These are phyloP conservation scores for Fusarium piperis DNA, from an alignment of 2,329 filamentous ascomycete genomes.

Conservation along the genomic window DNA sequence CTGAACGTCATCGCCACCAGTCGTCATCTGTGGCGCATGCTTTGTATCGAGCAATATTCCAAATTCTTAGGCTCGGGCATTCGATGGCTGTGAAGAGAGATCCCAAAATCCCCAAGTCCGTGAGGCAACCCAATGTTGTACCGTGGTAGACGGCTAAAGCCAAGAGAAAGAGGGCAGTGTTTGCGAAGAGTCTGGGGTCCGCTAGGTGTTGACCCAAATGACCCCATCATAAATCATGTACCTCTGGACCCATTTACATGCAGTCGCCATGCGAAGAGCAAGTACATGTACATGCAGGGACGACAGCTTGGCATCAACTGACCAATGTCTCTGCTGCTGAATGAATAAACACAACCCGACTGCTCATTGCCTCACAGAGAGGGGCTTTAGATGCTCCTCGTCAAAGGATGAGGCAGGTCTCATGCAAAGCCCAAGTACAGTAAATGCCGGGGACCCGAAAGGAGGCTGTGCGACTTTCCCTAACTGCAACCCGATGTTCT, in stretches of 20 bases:
- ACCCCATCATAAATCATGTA: neutral
- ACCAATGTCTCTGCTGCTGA: neutral
- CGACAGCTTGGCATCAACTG: neutral
- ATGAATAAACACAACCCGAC: neutral
- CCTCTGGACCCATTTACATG: neutral
- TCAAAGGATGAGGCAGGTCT: neutral
- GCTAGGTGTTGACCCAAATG: neutral
- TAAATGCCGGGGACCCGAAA: neutral
- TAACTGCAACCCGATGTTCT: conserved; percentile 4
- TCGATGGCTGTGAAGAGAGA: neutral
- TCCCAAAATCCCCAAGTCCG: neutral
- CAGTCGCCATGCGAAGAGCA: neutral
- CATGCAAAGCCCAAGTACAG: neutral
- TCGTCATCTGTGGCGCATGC: conserved; percentile 31
- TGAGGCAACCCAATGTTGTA: conserved; percentile 17
- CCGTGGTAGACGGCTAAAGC: neutral
- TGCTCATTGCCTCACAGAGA: neutral
- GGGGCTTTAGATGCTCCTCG: neutral
- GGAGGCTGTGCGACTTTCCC: conserved; percentile 26
- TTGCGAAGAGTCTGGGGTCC: neutral
- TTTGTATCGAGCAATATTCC: neutral
- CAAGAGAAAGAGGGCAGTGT: neutral
- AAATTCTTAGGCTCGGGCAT: neutral
- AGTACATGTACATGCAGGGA: conserved; percentile 2
- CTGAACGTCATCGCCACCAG: conserved; percentile 1